Conservation (phyloP, 345 rosid genomes). For the Populus alba region DNA sequence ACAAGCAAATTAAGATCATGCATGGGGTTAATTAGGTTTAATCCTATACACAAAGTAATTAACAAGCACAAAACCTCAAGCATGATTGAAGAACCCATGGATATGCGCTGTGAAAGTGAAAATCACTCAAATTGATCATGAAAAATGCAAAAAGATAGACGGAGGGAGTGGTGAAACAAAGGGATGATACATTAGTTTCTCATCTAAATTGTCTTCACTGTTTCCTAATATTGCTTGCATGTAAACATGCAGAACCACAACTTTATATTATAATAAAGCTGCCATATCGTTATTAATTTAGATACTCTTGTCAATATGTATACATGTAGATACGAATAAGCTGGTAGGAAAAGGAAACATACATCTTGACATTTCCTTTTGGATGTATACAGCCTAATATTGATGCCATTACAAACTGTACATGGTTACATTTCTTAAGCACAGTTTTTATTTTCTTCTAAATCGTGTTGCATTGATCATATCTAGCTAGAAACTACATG, state of each 20-base stretch:
- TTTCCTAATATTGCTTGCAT: too few relatives aligned
- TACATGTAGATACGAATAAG: too few relatives aligned
- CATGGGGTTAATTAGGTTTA: not conserved
- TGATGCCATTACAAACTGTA: not conserved
- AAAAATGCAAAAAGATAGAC: not conserved
- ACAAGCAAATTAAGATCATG: conserved; percentile 15
- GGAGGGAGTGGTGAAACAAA: too few relatives aligned
- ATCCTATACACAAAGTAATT: not conserved
- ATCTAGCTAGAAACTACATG: not conserved
- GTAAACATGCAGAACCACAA: not conserved
- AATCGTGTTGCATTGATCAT: not conserved
- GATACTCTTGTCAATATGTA: too few relatives aligned
- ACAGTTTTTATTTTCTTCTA: not conserved
- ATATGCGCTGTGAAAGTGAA: not conserved
- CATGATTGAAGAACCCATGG: not conserved
- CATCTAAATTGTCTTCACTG: not conserved
- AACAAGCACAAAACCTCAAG: not conserved
- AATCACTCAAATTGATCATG: not conserved
- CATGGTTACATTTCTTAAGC: too few relatives aligned
- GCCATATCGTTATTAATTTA: too few relatives aligned
- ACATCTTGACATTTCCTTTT: not conserved
- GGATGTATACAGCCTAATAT: not conserved
- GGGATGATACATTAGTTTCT: not conserved
- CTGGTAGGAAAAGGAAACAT: too few relatives aligned
- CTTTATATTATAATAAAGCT: not conserved